Percentiles rank a stretch among this genome's conserved stretches.
These are phyloP conservation scores for Teratosphaeriaceae sp. DNA, from an alignment of 2,329 filamentous ascomycete genomes.

Conservation along the genomic window DNA sequence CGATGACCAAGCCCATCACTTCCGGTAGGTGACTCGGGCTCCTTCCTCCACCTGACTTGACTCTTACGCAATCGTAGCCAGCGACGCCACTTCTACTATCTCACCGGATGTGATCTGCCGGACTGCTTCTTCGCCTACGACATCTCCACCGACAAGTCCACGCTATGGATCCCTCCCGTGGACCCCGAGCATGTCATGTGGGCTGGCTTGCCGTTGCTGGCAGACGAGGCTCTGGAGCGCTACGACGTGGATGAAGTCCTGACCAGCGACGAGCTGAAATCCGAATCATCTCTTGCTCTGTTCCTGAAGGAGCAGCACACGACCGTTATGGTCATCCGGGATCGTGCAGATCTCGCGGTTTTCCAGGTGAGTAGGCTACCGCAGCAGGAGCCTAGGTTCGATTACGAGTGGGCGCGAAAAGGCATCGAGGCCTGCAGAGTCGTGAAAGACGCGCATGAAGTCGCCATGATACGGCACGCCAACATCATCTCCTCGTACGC, in stretches of 20 bases:
- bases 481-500: conserved; percentile 73
- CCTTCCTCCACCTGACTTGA: background rate
- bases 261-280: conserved; percentile 59
- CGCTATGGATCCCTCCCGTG: conserved; percentile 85
- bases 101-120: conserved; percentile 76
- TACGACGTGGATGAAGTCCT: conserved; percentile 52
- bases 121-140: conserved; percentile 83
- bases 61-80: conserved; percentile 12
- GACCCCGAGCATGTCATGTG: conserved; percentile 89
- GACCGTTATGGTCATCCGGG: conserved; percentile 65
- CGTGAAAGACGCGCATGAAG: conserved; percentile 77
- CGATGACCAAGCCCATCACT: conserved; percentile 74
- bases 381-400: conserved; percentile 59
- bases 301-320: conserved; percentile 28
- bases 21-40: conserved; percentile 52
- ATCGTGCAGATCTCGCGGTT: conserved; percentile 52
- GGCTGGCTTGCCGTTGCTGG: conserved; percentile 78
- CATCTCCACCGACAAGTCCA: conserved; percentile 64
- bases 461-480: conserved; percentile 74
- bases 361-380: conserved; percentile 55
- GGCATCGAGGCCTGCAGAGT: conserved; percentile 78
- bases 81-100: conserved; percentile 80
- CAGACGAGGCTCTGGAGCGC: conserved; percentile 61
- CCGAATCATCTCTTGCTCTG: conserved; percentile 55
- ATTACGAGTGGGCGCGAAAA: conserved; percentile 48